Evolutionary conservation across 2,329 filamentous ascomycete genomes (phyloP).

Genomic region (Fusarium nematophilum): DNA sequence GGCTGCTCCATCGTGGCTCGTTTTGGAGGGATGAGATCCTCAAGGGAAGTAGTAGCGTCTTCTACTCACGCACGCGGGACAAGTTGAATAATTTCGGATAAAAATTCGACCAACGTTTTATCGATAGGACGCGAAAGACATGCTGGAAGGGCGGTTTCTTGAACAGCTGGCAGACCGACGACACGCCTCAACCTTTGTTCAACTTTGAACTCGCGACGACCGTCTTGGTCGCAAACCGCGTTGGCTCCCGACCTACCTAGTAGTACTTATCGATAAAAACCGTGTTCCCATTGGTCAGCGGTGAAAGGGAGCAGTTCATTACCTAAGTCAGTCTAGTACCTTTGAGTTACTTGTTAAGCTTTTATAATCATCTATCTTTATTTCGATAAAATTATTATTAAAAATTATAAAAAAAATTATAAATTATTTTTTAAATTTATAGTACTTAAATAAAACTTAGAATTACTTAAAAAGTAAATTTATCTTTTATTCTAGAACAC

Average conservation of each 20-base stretch:
- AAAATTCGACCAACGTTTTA: conserved; percentile 1
- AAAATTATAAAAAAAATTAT: too few species aligned
- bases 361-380: too few species aligned
- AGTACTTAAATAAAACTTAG: too few species aligned
- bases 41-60: neutral
- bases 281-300: neutral
- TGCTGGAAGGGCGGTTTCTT: conserved; percentile 3
- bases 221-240: conserved; percentile 30
- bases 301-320: too few species aligned
- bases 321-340: too few species aligned
- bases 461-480: too few species aligned
- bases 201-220: conserved; percentile 18
- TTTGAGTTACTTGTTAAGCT: too few species aligned
- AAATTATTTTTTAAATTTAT: too few species aligned
- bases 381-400: too few species aligned
- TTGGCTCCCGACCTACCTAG: too few species aligned
- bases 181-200: neutral
- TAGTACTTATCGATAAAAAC: conserved; percentile 12
- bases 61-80: too few species aligned
- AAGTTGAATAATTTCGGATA: neutral
- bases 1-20: conserved; percentile 44
- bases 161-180: neutral
- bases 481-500: too few species aligned
- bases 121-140: neutral
- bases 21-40: neutral